Conservation (phyloP, 169 alveolate genomes). For the Eimeria praecox region DNA sequence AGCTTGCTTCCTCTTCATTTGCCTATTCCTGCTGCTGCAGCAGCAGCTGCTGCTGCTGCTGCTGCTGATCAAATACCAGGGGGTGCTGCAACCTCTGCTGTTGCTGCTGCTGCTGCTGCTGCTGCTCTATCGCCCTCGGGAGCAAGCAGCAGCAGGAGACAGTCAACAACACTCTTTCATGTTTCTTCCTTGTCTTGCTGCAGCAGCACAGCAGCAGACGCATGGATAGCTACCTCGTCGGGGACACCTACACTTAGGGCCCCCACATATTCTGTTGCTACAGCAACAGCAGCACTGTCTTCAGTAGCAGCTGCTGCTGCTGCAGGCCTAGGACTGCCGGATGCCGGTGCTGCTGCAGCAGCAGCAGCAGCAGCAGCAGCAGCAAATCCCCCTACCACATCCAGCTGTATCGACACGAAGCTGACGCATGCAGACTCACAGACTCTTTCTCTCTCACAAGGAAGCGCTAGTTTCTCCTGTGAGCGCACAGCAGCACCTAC, state of each 20-base stretch:
- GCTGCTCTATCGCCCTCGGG: slow-evolving; percentile 14
- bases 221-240: neutral
- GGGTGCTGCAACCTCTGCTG: neutral
- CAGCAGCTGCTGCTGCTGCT: neutral
- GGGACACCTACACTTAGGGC: neutral
- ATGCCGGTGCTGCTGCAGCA: too few relatives aligned
- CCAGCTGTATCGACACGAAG: neutral
- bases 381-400: neutral
- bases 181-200: neutral
- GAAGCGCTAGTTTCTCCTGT: neutral
- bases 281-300: slow-evolving; percentile 19
- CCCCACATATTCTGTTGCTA: neutral
- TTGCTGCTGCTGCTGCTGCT: neutral
- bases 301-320: neutral
- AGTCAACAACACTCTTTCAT: neutral
- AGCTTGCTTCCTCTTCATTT: slow-evolving; percentile 42
- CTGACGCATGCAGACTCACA: neutral
- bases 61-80: slow-evolving; percentile 7
- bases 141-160: slow-evolving; percentile 20
- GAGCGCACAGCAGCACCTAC: neutral
- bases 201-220: neutral
- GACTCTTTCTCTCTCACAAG: neutral
- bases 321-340: slow-evolving; percentile 12
- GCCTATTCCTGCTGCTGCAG: slow-evolving; percentile 62
- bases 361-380: too few relatives aligned